phyloP scores from a whole-genome alignment of 768 basidiomycete species.

The Termitomyces sp. region DNA sequence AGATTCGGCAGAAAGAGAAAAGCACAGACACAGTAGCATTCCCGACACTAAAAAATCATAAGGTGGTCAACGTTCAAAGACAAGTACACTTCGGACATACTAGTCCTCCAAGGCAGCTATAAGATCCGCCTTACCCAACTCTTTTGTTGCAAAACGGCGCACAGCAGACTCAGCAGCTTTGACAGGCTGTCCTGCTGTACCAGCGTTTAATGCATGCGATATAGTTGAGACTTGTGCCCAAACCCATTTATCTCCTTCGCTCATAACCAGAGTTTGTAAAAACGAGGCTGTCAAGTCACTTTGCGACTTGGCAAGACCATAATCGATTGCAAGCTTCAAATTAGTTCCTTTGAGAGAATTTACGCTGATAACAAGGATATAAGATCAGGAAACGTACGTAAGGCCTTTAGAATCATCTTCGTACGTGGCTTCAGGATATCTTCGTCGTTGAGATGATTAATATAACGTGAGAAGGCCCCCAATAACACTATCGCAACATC shows the following conservation, averaged over 20 bases:
- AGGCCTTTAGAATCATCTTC: conserved; percentile 67
- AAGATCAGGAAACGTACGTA: conserved; percentile 48
- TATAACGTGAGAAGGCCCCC: conserved; percentile 88
- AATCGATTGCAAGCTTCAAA: conserved; percentile 90
- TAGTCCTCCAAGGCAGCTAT: conserved; percentile 90
- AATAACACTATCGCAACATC: conserved; percentile 86
- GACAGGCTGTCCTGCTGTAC: conserved; percentile 72
- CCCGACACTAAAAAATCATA: conserved; percentile 53
- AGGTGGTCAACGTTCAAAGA: not conserved
- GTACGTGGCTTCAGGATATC: conserved; percentile 72
- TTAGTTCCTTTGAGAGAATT: conserved; percentile 48
- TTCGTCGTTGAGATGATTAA: conserved; percentile 83
- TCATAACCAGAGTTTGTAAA: conserved; percentile 94
- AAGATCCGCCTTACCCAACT: conserved; percentile 70
- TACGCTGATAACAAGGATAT: not conserved
- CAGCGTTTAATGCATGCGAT: conserved; percentile 64
- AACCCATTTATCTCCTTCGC: conserved; percentile 93
- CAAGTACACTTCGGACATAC: conserved; percentile 39
- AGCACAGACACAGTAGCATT: conserved; percentile 68
- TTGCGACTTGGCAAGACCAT: conserved; percentile 76
- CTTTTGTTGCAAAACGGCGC: conserved; percentile 81
- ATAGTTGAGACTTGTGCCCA: conserved; percentile 63
- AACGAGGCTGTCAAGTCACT: conserved; percentile 88
- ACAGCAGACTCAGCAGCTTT: conserved; percentile 71
- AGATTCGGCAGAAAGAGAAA: not conserved